Conservation (phyloP, 306 rosid species). For the Acacia melanoxylon region DNA sequence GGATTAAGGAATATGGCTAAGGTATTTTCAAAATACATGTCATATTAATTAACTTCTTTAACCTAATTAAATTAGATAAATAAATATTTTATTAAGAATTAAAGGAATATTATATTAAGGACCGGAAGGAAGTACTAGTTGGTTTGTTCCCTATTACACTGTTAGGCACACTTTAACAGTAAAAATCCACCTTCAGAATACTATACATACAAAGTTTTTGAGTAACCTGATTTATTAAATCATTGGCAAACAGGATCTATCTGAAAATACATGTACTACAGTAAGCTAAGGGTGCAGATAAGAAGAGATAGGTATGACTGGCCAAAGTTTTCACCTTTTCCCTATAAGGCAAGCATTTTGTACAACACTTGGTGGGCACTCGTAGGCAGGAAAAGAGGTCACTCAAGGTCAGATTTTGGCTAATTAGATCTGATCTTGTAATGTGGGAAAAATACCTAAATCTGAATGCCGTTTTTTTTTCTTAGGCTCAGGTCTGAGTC, state of each 20-base stretch:
- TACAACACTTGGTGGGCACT: slow-evolving; percentile 19
- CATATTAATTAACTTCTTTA: too few relatives aligned
- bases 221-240: background rate
- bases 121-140: background rate
- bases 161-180: background rate
- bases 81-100: too few relatives aligned
- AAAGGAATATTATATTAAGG: too few relatives aligned
- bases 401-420: too few relatives aligned
- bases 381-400: background rate
- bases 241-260: background rate
- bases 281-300: background rate
- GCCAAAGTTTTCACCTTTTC: slow-evolving; percentile 4
- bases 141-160: background rate
- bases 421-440: too few relatives aligned
- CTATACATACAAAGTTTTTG: background rate
- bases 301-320: slow-evolving; percentile 3
- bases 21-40: too few relatives aligned
- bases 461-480: too few relatives aligned
- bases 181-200: background rate
- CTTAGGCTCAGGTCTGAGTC: too few relatives aligned
- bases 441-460: too few relatives aligned
- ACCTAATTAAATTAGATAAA: too few relatives aligned
- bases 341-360: slow-evolving; percentile 22
- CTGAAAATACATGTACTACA: background rate
- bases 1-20: too few relatives aligned